Conservation (phyloP, 2,329 filamentous ascomycete species). For the Diaporthe eres region DNA sequence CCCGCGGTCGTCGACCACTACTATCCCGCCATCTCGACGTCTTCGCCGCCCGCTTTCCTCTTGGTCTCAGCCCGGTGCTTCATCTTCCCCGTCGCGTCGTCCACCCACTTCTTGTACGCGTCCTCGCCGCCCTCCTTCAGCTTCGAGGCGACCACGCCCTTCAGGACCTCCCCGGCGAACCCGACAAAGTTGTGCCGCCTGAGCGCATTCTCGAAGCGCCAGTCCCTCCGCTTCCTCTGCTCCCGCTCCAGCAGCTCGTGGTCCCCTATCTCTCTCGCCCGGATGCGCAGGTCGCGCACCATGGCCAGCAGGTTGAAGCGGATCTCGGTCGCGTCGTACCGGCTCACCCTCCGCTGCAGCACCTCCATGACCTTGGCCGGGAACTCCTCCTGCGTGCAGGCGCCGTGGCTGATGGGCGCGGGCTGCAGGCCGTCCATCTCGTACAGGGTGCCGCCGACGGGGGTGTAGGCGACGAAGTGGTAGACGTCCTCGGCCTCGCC, state of each 20-base stretch:
- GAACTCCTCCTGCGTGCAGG: slow-evolving; percentile 79
- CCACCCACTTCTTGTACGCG: slow-evolving; percentile 81
- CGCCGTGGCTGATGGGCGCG: slow-evolving; percentile 89
- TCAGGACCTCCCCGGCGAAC: slow-evolving; percentile 91
- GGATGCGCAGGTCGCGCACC: slow-evolving; percentile 84
- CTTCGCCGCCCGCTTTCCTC: slow-evolving; percentile 46
- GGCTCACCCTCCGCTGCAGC: slow-evolving; percentile 83
- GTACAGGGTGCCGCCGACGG: slow-evolving; percentile 84
- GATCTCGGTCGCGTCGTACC: slow-evolving; percentile 91
- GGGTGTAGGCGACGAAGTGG: slow-evolving; percentile 97
- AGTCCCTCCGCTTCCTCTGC: slow-evolving; percentile 85
- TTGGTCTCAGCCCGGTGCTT: slow-evolving; percentile 51
- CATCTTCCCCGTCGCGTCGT: slow-evolving; percentile 62
- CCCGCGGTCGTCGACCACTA: not conserved
- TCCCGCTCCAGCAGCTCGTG: slow-evolving; percentile 82
- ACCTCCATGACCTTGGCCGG: slow-evolving; percentile 87
- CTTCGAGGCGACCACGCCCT: slow-evolving; percentile 85
- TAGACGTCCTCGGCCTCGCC: slow-evolving; percentile 89
- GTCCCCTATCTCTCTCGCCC: slow-evolving; percentile 87
- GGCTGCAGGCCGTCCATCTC: slow-evolving; percentile 96
- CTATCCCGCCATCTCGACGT: slow-evolving; percentile 51
- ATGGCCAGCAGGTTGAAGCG: slow-evolving; percentile 96
- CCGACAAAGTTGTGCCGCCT: slow-evolving; percentile 96
- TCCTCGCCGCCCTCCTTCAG: slow-evolving; percentile 73
- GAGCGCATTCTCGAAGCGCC: slow-evolving; percentile 96